These are phyloP conservation scores for Ilex aquifolium DNA, from an alignment of 257 asterid genomes.

Conservation along the genomic window DNA sequence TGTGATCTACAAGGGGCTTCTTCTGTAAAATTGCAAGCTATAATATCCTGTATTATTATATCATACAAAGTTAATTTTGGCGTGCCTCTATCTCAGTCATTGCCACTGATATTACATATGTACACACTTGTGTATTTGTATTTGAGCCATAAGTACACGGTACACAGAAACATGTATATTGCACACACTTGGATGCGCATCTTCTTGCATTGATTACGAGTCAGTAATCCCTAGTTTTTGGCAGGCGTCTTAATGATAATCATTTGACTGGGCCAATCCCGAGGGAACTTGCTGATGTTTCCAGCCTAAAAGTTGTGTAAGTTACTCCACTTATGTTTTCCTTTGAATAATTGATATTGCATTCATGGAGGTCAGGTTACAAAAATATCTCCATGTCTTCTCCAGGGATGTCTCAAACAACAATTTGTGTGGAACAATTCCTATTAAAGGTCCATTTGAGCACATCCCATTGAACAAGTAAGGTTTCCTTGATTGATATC, in stretches of 20 bases:
- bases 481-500: constrained; percentile 19
- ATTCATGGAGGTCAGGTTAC: constrained; percentile 2
- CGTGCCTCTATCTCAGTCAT: too few species aligned
- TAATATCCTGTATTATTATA: too few species aligned
- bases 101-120: too few species aligned
- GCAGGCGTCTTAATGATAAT: constrained; percentile 79
- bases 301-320: constrained; percentile 84
- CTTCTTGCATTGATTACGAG: constrained; percentile 8
- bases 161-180: constrained; percentile 2
- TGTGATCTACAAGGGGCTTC: too few species aligned
- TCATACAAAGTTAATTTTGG: too few species aligned
- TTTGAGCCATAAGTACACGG: not conserved
- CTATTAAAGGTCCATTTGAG: constrained; percentile 81
- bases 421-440: constrained; percentile 83
- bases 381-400: constrained; percentile 14
- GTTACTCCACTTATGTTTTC: constrained; percentile 23
- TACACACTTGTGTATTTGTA: not conserved
- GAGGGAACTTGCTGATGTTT: constrained; percentile 40
- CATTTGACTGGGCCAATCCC: constrained; percentile 62
- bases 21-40: too few species aligned
- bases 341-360: not conserved
- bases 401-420: constrained; percentile 89
- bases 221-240: constrained; percentile 1
- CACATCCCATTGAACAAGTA: constrained; percentile 90
- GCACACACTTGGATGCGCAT: not conserved